Conservation (phyloP, 345 rosid species). For the Salix exigua region DNA sequence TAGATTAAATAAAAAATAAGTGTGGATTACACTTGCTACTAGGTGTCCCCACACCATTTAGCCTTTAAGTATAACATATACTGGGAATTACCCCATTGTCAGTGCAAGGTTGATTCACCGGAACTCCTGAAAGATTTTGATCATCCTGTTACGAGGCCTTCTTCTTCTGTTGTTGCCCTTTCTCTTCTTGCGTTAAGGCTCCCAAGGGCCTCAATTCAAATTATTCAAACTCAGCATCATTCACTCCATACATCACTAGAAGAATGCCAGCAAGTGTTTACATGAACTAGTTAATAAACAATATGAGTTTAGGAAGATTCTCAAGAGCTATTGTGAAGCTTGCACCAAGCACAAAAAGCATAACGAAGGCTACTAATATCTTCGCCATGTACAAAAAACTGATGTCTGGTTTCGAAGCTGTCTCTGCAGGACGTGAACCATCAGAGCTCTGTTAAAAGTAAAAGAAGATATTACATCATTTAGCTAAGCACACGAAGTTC, state of each 20-base stretch:
- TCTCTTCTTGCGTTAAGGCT: too few species aligned
- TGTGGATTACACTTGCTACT: too few species aligned
- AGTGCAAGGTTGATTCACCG: too few species aligned
- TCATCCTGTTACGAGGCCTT: background rate
- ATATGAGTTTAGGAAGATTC: slow-evolving; percentile 58
- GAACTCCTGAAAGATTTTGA: too few species aligned
- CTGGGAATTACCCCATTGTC: too few species aligned
- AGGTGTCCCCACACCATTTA: too few species aligned
- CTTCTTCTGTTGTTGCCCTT: background rate
- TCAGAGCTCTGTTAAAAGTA: slow-evolving; percentile 36
- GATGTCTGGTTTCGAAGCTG: slow-evolving; percentile 14
- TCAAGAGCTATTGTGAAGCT: slow-evolving; percentile 69
- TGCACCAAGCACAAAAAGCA: slow-evolving; percentile 66
- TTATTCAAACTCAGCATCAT: background rate
- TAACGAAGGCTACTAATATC: slow-evolving; percentile 54
- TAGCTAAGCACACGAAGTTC: background rate
- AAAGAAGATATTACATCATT: background rate
- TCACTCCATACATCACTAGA: background rate
- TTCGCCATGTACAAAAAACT: slow-evolving; percentile 44
- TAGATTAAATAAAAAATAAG: too few species aligned
- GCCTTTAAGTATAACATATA: too few species aligned
- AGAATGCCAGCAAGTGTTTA: slow-evolving; percentile 2
- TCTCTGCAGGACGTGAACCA: slow-evolving; percentile 10
- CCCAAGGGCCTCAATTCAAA: background rate
- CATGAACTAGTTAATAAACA: slow-evolving; percentile 45